Conservation (phyloP, 192 early-diverging fungal species). For the Entomortierella chlamydospora region DNA sequence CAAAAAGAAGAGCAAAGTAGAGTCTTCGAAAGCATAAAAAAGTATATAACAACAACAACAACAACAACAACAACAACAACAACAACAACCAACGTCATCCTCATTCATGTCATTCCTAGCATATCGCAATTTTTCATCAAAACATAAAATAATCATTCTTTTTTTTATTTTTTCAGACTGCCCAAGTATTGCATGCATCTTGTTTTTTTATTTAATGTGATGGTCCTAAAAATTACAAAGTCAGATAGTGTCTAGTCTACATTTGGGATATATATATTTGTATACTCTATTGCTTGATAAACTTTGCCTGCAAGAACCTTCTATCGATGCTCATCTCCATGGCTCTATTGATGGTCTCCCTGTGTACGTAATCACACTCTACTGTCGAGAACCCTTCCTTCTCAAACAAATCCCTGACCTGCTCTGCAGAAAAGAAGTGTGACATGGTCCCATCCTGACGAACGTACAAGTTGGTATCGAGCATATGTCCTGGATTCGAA, state of each 20-base stretch:
- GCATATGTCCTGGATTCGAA: constrained; percentile 77
- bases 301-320: constrained; percentile 82
- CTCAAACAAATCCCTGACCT: constrained; percentile 71
- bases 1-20: constrained; percentile 25
- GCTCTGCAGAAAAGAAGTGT: constrained; percentile 87
- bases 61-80: no score
- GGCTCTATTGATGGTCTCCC: constrained; percentile 77
- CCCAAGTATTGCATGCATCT: no score
- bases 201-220: no score
- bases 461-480: constrained; percentile 96
- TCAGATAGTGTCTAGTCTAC: no score
- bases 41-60: no score
- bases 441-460: constrained; percentile 96
- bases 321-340: constrained; percentile 74
- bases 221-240: background rate
- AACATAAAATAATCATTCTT: background rate
- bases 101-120: background rate
- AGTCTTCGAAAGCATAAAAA: background rate
- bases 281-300: constrained; percentile 60
- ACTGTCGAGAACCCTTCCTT: constrained; percentile 69
- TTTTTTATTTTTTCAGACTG: no score
- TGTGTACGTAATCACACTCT: constrained; percentile 72
- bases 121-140: background rate
- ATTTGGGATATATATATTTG: constrained; percentile 1
- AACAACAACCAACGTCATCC: background rate